Percentiles rank a stretch among this genome's conserved stretches.
Evolutionary conservation across 305 asterid species (phyloP).

Genomic region (Plantago rigida): DNA sequence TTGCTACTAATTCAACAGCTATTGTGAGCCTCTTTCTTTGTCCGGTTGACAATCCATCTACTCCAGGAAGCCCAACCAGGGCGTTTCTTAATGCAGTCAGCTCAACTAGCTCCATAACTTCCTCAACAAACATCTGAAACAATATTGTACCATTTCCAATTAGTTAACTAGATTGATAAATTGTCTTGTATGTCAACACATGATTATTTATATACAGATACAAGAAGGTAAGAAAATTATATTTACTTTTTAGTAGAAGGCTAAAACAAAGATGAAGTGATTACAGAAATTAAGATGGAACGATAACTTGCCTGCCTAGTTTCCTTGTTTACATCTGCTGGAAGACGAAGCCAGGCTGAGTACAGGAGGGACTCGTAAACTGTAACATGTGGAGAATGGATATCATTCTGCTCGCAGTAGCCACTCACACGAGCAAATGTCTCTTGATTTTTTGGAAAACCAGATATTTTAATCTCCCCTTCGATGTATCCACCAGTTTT

Average conservation of each 20-base stretch:
- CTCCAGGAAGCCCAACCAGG: slow-evolving; percentile 91
- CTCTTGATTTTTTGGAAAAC: slow-evolving; percentile 72
- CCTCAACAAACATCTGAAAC: slow-evolving; percentile 74
- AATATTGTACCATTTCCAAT: not conserved
- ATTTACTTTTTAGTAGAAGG: too few relatives aligned
- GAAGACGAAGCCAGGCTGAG: slow-evolving; percentile 92
- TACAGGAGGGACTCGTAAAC: slow-evolving; percentile 78
- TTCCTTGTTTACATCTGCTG: slow-evolving; percentile 54
- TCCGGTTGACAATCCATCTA: slow-evolving; percentile 87
- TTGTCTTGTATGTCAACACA: not conserved
- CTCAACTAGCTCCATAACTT: slow-evolving; percentile 90
- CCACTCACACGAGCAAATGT: slow-evolving; percentile 90
- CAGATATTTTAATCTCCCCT: slow-evolving; percentile 70
- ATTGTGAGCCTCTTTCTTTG: slow-evolving; percentile 92
- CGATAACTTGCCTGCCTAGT: slow-evolving; percentile 45
- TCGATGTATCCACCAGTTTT: slow-evolving; percentile 80
- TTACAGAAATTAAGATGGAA: not conserved
- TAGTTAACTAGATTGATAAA: not conserved
- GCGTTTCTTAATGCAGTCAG: slow-evolving; percentile 56
- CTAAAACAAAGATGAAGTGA: not conserved
- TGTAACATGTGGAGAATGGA: slow-evolving; percentile 83
- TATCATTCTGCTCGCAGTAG: slow-evolving; percentile 87
- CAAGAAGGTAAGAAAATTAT: too few relatives aligned
- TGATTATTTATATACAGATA: too few relatives aligned
- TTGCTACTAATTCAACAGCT: slow-evolving; percentile 89